Conservation (phyloP, 257 asterid species). For the Cynanchum wilfordii region DNA sequence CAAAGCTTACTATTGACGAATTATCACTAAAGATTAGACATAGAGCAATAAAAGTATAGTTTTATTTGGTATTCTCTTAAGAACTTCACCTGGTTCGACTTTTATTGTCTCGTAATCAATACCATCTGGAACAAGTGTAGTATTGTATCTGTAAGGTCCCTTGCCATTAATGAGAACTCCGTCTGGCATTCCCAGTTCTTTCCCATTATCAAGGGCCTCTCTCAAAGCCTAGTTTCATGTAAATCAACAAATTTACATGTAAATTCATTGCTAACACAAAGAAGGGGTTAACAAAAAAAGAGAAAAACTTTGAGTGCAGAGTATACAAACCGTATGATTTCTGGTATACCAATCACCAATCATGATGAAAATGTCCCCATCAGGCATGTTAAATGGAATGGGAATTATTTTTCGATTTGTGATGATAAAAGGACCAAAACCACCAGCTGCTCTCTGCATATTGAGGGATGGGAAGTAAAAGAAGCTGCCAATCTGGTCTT, state of each 20-base stretch:
- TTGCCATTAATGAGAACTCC: slow-evolving; percentile 95
- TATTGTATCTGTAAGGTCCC: slow-evolving; percentile 88
- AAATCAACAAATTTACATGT: not conserved
- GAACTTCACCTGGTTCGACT: slow-evolving; percentile 75
- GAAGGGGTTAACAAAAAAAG: slow-evolving; percentile 7
- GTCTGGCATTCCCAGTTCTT: slow-evolving; percentile 79
- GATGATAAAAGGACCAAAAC: slow-evolving; percentile 69
- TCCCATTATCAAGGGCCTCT: slow-evolving; percentile 60
- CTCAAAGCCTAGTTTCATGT: slow-evolving; percentile 52
- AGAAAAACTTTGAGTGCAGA: not conserved
- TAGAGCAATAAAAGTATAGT: not conserved
- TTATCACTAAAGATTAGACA: not conserved
- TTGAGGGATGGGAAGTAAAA: slow-evolving; percentile 76
- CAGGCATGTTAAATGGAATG: slow-evolving; percentile 68
- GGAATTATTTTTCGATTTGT: slow-evolving; percentile 59
- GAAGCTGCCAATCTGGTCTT: slow-evolving; percentile 96
- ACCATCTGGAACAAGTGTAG: slow-evolving; percentile 78
- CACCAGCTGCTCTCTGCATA: slow-evolving; percentile 95
- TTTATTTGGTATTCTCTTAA: not conserved
- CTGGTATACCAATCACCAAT: slow-evolving; percentile 94
- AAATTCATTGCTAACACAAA: not conserved
- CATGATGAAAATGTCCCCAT: slow-evolving; percentile 71
- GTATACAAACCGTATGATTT: slow-evolving; percentile 62
- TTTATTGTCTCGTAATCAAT: slow-evolving; percentile 65
- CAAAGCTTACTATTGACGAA: no score